Base-by-base conservation (phyloP, 1,139 yeast genomes). In the Nakaseomyces kungkrabaensis region DNA sequence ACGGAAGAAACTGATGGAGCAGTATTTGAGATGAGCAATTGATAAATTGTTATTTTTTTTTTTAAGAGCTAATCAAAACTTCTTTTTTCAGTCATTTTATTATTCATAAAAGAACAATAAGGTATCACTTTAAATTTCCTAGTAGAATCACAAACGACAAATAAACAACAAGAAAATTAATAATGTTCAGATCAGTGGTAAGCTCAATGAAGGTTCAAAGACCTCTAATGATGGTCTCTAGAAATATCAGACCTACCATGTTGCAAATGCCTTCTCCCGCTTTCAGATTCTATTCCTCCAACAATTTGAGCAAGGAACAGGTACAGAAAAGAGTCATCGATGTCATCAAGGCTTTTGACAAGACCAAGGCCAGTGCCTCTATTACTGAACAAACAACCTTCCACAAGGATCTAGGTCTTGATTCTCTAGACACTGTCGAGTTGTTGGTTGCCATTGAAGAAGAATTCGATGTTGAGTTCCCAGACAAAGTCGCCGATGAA, bases 371-470 rank as follows among this genome's bases (percentile, higher is more conserved):
- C 37, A 54, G 60, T 22, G 52, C 57, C 24, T 54, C 60, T 8
- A 58, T 70, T 37, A 56, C 63, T 5, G 53, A 59, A 13, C 63
- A 63, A 40, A 65, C 71, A 24, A 57, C 59, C 36, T 63, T 68
- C 50, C 59, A 61, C 47, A 61, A 64, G 51, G 87, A 81, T 62
- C 73, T 81, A 63, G 83, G 83, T n/a, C 70, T 81, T 58, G 87
- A 81, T 64, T 81, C 87, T 5, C 74, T 81, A 56, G 87, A 81
- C 60, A 79, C 85, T 50, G 85, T 81, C 50, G 87, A 81, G 69
- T 79, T 84, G 52, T 72, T 81, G 58, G 86, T 81, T 60, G 85
- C 85, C 52, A 77, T 81, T 62, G 86, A 81, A 70, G 86, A 81
- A 70, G 76, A 81, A 68, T 81, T 81, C 59, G 86, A 81, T 66